Evolutionary conservation across 2,329 filamentous ascomycete species (phyloP).

Genomic region (Apiospora rasikravindrae): DNA sequence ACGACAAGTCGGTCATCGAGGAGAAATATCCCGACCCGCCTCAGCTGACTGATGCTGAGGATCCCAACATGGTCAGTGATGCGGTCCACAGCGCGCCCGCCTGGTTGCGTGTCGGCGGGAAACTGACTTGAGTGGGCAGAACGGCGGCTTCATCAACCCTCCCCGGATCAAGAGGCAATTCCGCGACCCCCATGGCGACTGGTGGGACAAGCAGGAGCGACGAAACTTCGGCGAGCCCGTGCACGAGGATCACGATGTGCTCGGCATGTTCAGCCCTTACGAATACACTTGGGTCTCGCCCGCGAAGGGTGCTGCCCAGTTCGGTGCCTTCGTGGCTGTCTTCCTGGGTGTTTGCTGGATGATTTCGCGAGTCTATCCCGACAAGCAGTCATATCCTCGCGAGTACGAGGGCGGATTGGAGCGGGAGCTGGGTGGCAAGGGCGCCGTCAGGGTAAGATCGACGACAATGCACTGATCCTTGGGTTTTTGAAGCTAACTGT

Average conservation of each 20-base stretch:
- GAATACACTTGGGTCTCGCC: slow-evolving; percentile 85
- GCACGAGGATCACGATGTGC: slow-evolving; percentile 93
- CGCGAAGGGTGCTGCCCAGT: slow-evolving; percentile 70
- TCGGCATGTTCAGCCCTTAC: slow-evolving; percentile 87
- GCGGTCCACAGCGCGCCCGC: slow-evolving; percentile 27
- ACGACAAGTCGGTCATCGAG: slow-evolving; percentile 52
- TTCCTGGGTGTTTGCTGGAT: slow-evolving; percentile 70
- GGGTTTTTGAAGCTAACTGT: slow-evolving; percentile 22
- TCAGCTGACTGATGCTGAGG: slow-evolving; percentile 61
- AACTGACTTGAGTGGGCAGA: slow-evolving; percentile 53
- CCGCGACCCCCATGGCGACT: slow-evolving; percentile 90
- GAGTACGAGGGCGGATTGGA: slow-evolving; percentile 77
- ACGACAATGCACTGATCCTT: neutral
- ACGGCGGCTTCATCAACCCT: slow-evolving; percentile 84
- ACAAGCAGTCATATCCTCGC: slow-evolving; percentile 70
- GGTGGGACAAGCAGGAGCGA: slow-evolving; percentile 98
- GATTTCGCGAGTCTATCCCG: slow-evolving; percentile 74
- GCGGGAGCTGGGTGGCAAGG: slow-evolving; percentile 74
- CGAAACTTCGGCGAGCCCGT: slow-evolving; percentile 96
- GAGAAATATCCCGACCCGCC: slow-evolving; percentile 58
- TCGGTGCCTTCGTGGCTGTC: slow-evolving; percentile 69
- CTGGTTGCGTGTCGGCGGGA: neutral
- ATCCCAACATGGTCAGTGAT: slow-evolving; percentile 67
- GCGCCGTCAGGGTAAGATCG: slow-evolving; percentile 66
- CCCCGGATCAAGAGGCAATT: slow-evolving; percentile 83